phyloP scores from a whole-genome alignment of 2,329 filamentous ascomycete genomes.

The Cladobotryum protrusum region DNA sequence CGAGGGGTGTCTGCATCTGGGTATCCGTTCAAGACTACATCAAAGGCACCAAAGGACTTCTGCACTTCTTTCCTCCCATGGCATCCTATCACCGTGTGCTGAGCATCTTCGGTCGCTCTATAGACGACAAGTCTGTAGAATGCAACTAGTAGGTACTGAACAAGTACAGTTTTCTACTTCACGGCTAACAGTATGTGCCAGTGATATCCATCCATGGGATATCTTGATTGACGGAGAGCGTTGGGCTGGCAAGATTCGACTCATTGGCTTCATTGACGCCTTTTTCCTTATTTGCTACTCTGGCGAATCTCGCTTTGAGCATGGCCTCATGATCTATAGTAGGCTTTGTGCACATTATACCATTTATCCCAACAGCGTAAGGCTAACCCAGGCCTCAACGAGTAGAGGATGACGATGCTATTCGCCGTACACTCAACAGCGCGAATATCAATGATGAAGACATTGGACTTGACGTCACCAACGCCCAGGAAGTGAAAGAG shows the following conservation, averaged over 20 bases:
- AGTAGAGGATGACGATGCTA: slow-evolving; percentile 9
- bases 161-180: not conserved
- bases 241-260: slow-evolving; percentile 10
- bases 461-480: slow-evolving; percentile 7
- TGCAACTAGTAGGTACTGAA: slow-evolving; percentile 9
- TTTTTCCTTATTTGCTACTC: slow-evolving; percentile 16
- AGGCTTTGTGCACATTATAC: not conserved
- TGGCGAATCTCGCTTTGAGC: slow-evolving; percentile 14
- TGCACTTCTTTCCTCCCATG: not conserved
- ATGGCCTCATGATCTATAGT: slow-evolving; percentile 15
- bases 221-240: slow-evolving; percentile 8
- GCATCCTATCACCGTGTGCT: slow-evolving; percentile 12
- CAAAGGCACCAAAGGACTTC: not conserved
- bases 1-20: no score
- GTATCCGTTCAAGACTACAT: not conserved
- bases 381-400: not conserved
- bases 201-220: slow-evolving; percentile 11
- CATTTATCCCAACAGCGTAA: not conserved
- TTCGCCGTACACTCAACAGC: slow-evolving; percentile 1
- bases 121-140: slow-evolving; percentile 7
- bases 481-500: slow-evolving; percentile 3
- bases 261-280: slow-evolving; percentile 12
- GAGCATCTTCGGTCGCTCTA: slow-evolving; percentile 7
- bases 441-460: slow-evolving; percentile 2
- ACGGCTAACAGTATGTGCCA: not conserved